A percentile compares a stretch with the other conserved stretches of the same genome.
These are phyloP conservation scores for Moesziomyces parantarcticus DNA, from an alignment of 1,284 basidiomycete species.

Conservation along the genomic window DNA sequence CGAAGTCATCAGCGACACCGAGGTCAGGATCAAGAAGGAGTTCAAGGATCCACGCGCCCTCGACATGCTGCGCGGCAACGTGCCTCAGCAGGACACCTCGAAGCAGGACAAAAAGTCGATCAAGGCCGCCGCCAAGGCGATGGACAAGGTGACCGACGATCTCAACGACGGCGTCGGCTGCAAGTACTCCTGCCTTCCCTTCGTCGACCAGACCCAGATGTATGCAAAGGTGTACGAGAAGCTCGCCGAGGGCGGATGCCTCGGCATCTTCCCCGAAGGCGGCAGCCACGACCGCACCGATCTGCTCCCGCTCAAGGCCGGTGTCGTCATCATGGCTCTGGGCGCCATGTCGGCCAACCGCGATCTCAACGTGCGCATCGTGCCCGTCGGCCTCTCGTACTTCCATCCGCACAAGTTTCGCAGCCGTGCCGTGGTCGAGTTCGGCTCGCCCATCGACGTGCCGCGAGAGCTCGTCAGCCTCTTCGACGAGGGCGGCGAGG, in stretches of 20 bases:
- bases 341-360: constrained; percentile 68
- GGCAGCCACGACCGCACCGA: constrained; percentile 68
- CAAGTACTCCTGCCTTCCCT: constrained; percentile 64
- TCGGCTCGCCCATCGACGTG: constrained; percentile 89
- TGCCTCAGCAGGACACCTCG: constrained; percentile 27
- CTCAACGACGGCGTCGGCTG: constrained; percentile 35
- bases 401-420: constrained; percentile 69
- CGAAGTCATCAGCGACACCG: constrained; percentile 89
- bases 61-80: constrained; percentile 61
- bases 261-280: constrained; percentile 67
- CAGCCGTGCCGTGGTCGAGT: constrained; percentile 83
- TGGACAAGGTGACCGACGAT: constrained; percentile 29
- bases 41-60: constrained; percentile 71
- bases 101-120: constrained; percentile 29
- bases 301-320: constrained; percentile 66
- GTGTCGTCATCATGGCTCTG: constrained; percentile 68
- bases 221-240: constrained; percentile 92
- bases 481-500: constrained; percentile 88
- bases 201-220: constrained; percentile 90
- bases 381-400: constrained; percentile 67
- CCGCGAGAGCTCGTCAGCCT: constrained; percentile 84
- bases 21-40: constrained; percentile 82
- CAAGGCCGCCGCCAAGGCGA: constrained; percentile 8
- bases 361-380: constrained; percentile 63
- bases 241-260: constrained; percentile 85